A percentile compares a stretch with the other conserved stretches of the same genome.
These are phyloP conservation scores for Thermomyces lanuginosus DNA, from an alignment of 2,329 filamentous ascomycete genomes.

Conservation along the genomic window DNA sequence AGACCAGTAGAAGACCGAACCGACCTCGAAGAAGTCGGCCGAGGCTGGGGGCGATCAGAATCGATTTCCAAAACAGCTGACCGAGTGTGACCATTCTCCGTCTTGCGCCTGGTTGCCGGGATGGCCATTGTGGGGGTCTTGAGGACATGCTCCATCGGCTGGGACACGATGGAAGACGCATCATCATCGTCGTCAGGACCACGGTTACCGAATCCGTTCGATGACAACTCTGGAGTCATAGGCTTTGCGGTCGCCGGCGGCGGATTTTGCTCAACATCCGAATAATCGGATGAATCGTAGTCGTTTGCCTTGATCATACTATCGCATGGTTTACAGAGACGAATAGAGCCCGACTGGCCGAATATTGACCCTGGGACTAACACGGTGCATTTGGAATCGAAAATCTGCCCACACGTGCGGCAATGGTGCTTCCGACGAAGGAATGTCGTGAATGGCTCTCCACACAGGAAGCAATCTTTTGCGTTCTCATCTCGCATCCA, in stretches of 20 bases:
- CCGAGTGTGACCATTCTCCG: slow-evolving; percentile 63
- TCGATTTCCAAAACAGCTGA: slow-evolving; percentile 87
- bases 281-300: slow-evolving; percentile 83
- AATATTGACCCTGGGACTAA: slow-evolving; percentile 80
- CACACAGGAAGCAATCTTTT: slow-evolving; percentile 90
- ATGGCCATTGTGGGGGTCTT: slow-evolving; percentile 48
- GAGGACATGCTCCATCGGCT: slow-evolving; percentile 30
- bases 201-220: slow-evolving; percentile 27
- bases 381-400: slow-evolving; percentile 88
- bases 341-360: slow-evolving; percentile 65
- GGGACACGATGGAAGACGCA: slow-evolving; percentile 30
- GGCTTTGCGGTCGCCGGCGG: slow-evolving; percentile 27
- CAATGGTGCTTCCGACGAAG: slow-evolving; percentile 95
- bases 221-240: slow-evolving; percentile 37
- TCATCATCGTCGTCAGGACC: slow-evolving; percentile 32
- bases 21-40: slow-evolving; percentile 89
- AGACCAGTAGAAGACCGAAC: slow-evolving; percentile 54
- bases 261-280: slow-evolving; percentile 53
- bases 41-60: slow-evolving; percentile 54
- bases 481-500: slow-evolving; percentile 99
- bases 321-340: slow-evolving; percentile 87
- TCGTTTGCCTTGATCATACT: slow-evolving; percentile 79
- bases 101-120: slow-evolving; percentile 46
- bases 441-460: slow-evolving; percentile 80
- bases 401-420: slow-evolving; percentile 89